Base-by-base conservation (phyloP, 208 protist genomes). In the Trypanosoma melophagium region DNA sequence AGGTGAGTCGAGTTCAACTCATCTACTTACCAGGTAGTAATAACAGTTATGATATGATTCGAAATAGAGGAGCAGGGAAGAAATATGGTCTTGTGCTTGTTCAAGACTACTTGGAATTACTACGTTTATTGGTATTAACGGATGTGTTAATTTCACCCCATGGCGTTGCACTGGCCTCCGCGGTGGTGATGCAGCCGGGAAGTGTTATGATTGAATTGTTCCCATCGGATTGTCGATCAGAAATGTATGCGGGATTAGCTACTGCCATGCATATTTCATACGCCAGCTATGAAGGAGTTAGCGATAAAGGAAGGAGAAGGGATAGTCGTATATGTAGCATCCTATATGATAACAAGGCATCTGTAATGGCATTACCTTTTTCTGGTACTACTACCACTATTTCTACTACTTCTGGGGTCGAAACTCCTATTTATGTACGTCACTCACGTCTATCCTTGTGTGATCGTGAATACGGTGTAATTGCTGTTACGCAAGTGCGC, bases 121-220 rank as follows among this genome's bases (percentile, higher is more conserved):
- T 70, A 22, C 45, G 31, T 31, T 3, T 35, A 45, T 45, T 73
- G 25, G 25, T 42, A 49, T 13, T 57, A 28, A 66, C 69, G 2
- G 69, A 74, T 60, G 41, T 74, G n/a, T 54, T 74, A 17, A 66
- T 74, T 53, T 13, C 50, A 8, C 19, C 56, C 1, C 58, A 66
- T 45, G 17, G 31, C 9, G 22, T 45, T 0, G 47, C 51, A 10
- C 19, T 74, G 22, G 16, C 4, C 16, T 28, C 21, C 31, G 35
- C 67, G 9, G 40, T 60, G 12, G 51, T 35, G 21, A 56, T 68
- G 69, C 69, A 60, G 5, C 69, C 69, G 12, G 50, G 60, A 16
- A 60, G 60, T 50, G 60, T 60, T 16, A 21, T 74, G 21, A 31
- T 74, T 44, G 69, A 74, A 44, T 44, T 74, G 0, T 75, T 76